These are phyloP conservation scores for Vicia villosa DNA, from an alignment of 306 rosid species.

Conservation along the genomic window DNA sequence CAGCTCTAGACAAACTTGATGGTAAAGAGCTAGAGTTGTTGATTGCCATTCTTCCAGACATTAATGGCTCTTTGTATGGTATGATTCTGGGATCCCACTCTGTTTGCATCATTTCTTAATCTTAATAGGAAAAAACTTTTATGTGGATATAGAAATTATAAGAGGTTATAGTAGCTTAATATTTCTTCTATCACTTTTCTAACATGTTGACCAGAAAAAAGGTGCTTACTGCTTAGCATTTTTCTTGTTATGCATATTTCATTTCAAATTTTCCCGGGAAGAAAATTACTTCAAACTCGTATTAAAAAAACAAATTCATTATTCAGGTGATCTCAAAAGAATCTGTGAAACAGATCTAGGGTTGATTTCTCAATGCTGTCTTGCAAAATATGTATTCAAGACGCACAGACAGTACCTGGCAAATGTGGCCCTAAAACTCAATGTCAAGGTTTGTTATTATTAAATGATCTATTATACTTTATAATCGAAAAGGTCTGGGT, in stretches of 20 bases:
- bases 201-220: background rate
- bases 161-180: constrained; percentile 12
- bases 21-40: constrained; percentile 48
- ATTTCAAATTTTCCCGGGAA: constrained; percentile 1
- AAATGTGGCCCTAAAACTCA: constrained; percentile 63
- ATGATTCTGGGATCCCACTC: constrained; percentile 13
- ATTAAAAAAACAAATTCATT: constrained; percentile 30
- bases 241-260: background rate
- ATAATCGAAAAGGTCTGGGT: background rate
- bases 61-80: constrained; percentile 54
- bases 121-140: background rate
- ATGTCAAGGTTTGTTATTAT: constrained; percentile 55
- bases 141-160: background rate
- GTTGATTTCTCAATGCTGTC: constrained; percentile 75
- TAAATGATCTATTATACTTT: background rate
- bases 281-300: background rate
- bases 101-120: constrained; percentile 12
- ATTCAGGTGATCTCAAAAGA: constrained; percentile 70
- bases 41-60: constrained; percentile 51
- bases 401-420: constrained; percentile 60
- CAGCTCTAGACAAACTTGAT: constrained; percentile 38
- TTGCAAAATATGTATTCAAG: constrained; percentile 68
- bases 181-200: constrained; percentile 5
- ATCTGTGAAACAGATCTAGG: constrained; percentile 76
- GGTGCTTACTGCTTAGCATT: background rate